Conservation (phyloP, 352 stramenopile genomes). For the Globisporangium barbulae region DNA sequence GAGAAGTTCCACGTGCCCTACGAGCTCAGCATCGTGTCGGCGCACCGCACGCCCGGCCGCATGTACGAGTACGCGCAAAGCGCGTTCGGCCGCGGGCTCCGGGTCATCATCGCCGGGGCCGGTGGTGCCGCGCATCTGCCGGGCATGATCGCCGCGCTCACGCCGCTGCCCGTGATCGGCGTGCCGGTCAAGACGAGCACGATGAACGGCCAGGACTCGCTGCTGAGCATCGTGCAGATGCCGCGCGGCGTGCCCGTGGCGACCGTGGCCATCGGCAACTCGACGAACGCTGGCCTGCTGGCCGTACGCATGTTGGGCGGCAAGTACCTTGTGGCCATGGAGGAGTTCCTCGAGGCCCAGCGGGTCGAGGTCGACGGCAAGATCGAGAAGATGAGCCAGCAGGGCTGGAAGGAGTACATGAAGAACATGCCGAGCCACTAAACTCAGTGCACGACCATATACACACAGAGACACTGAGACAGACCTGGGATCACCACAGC, state of each 20-base stretch:
- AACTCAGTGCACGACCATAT: not conserved
- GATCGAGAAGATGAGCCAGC: slow-evolving; percentile 82
- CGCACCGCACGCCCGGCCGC: slow-evolving; percentile 96
- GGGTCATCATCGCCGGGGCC: slow-evolving; percentile 94
- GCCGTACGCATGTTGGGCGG: slow-evolving; percentile 94
- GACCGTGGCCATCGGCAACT: slow-evolving; percentile 98
- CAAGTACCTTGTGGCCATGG: slow-evolving; percentile 86
- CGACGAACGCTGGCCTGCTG: slow-evolving; percentile 97
- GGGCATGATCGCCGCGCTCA: slow-evolving; percentile 90
- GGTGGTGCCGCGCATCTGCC: slow-evolving; percentile 97
- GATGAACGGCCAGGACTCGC: slow-evolving; percentile 96
- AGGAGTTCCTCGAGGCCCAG: slow-evolving; percentile 90
- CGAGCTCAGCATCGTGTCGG: slow-evolving; percentile 98
- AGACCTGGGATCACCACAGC: not conserved
- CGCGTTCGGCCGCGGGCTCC: slow-evolving; percentile 86
- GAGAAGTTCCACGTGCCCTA: slow-evolving; percentile 95
- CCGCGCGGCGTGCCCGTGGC: slow-evolving; percentile 96
- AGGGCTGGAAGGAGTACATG: slow-evolving; percentile 93
- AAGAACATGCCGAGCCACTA: slow-evolving; percentile 54
- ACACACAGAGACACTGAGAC: not conserved
- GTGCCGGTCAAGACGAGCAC: slow-evolving; percentile 98
- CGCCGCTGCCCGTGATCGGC: slow-evolving; percentile 91
- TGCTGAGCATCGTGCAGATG: slow-evolving; percentile 99
- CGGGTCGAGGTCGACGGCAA: slow-evolving; percentile 92
- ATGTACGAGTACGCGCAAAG: slow-evolving; percentile 95